Percentiles rank a stretch among this genome's conserved stretches.
phyloP scores from a whole-genome alignment of 495 filamentous ascomycete genomes.

The Cetradonia linearis region DNA sequence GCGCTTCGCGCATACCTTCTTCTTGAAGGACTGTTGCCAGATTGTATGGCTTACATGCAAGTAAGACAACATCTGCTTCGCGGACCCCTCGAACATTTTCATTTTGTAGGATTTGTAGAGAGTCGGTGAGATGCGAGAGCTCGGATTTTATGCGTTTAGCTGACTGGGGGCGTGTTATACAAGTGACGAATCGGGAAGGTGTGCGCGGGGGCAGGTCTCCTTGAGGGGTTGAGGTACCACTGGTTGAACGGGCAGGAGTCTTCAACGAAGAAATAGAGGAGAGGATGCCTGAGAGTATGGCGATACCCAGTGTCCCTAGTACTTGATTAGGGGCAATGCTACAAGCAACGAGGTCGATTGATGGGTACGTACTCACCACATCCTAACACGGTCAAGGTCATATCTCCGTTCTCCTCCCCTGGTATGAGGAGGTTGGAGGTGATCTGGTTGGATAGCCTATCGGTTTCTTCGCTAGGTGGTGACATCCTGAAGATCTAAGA shows the following conservation, averaged over 20 bases:
- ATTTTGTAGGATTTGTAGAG: conserved; percentile 34
- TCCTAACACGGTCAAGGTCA: conserved; percentile 62
- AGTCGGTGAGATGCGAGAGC: conserved; percentile 31
- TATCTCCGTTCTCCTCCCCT: conserved; percentile 27
- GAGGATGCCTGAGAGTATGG: conserved; percentile 74
- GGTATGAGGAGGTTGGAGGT: not conserved
- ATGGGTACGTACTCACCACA: conserved; percentile 46
- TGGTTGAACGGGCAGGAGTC: conserved; percentile 31
- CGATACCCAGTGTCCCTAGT: conserved; percentile 68
- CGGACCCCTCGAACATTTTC: conserved; percentile 51
- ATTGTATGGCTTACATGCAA: conserved; percentile 74
- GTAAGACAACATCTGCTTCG: conserved; percentile 54
- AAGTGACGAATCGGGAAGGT: conserved; percentile 65
- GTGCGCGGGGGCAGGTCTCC: conserved; percentile 43
- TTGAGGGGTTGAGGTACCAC: conserved; percentile 41
- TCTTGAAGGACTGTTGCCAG: conserved; percentile 52
- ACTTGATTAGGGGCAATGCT: conserved; percentile 10
- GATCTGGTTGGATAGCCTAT: not conserved
- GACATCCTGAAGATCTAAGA: not conserved
- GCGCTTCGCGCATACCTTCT: conserved; percentile 55
- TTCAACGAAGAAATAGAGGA: conserved; percentile 41
- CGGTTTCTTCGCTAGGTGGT: not conserved
- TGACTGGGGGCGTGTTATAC: conserved; percentile 53
- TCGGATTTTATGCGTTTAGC: conserved; percentile 52
- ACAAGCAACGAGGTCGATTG: conserved; percentile 2